phyloP scores from a whole-genome alignment of 169 alveolate species.

The Cryptosporidium ryanae region DNA sequence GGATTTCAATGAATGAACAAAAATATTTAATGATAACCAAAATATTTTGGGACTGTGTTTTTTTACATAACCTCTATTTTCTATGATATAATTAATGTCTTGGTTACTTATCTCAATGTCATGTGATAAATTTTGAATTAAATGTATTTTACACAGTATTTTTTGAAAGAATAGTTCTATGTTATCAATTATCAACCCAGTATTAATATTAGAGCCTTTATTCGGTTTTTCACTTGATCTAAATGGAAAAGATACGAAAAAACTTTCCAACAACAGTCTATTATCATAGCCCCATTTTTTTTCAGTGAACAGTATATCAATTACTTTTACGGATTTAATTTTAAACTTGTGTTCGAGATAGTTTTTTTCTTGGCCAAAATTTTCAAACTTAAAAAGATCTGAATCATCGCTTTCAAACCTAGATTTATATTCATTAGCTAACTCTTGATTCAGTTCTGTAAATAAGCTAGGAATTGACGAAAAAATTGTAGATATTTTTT shows the following conservation, averaged over 20 bases:
- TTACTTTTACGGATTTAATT: not conserved
- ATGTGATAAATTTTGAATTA: not conserved
- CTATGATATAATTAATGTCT: not conserved
- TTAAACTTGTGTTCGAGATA: constrained; percentile 14
- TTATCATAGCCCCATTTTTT: not conserved
- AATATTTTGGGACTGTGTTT: constrained; percentile 30
- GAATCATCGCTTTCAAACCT: not conserved
- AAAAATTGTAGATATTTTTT: not conserved
- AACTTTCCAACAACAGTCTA: not conserved
- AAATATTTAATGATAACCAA: constrained; percentile 32
- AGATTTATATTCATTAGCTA: not conserved
- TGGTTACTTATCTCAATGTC: not conserved
- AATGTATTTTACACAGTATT: not conserved
- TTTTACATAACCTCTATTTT: constrained; percentile 2
- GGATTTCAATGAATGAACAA: constrained; percentile 34
- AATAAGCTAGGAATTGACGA: constrained; percentile 19
- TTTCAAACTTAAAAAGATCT: not conserved
- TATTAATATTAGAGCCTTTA: not conserved
- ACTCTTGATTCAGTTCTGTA: not conserved
- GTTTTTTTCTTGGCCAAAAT: constrained; percentile 21
- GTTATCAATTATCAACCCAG: not conserved
- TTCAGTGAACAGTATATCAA: not conserved
- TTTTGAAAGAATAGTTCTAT: constrained; percentile 9
- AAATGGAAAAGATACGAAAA: not conserved
- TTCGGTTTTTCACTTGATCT: not conserved